Base-by-base conservation (phyloP, 108 stramenopile species). In the Fragilaria crotonensis region DNA sequence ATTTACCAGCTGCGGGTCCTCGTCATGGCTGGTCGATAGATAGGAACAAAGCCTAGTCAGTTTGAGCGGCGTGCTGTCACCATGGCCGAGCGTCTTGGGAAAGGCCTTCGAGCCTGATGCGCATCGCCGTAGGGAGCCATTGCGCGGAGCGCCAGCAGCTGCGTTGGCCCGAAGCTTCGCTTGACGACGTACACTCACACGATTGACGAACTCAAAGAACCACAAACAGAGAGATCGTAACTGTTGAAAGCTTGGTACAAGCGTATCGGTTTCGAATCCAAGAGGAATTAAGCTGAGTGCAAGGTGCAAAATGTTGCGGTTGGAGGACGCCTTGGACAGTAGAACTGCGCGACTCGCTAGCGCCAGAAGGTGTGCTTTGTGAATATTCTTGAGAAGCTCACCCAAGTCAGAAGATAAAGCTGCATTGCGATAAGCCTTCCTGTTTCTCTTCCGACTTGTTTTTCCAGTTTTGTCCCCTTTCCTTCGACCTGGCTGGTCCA, bases 251-350 rank as follows among this genome's bases (percentile, higher is more conserved):
- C 26, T 58, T 51, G 29, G 66, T 18, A 52, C 9, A 19, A 53
- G 33, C 7, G 0, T 30, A 7, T 19, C 20, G 9, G 26, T 58
- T 36, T 25, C 3, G 26, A 27, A 70, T 54, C 31, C 75, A 72
- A 53, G 30, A 9, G 87, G 87, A 45, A 89, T 57, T 1, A 83
- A 32, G 63, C 87, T 89, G 57, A 75, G 58, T 30, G 81, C 81
- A 19, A 80, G 3, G 56, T 71, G 61, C 47, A 68, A 25, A 4
- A 33, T 2, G 27, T 60, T 27, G 1, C 53, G 56, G 7, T 66
- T 30, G 5, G 67, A 70, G 31, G 68, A 77, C 17, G 56, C 14
- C 25, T 33, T 26, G 14, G 84, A 82, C 22, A 67, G 59, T 26
- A 26, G 36, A 36, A 63, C 51, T 0, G 68, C 66, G 48, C 67